Percentiles rank a stretch among this genome's conserved stretches.
Conservation (phyloP, 306 rosid species). For the Medicago ruthenica region DNA sequence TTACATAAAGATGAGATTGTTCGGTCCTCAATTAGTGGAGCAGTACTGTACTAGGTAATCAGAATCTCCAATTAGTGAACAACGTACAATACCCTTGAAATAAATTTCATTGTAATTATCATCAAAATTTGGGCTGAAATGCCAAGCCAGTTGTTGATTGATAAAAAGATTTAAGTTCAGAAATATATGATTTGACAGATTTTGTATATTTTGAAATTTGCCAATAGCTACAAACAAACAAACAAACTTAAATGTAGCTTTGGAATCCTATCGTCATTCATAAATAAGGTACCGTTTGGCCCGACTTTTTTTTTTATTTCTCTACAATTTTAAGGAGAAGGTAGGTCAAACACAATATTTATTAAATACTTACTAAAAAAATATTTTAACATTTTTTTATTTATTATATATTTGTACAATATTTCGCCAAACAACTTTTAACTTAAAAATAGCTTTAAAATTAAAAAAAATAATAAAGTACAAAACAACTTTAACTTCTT, state of each 20-base stretch:
- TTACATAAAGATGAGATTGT: conserved; percentile 3
- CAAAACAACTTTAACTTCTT: too few species aligned
- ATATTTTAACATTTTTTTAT: too few species aligned
- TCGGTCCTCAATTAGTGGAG: not conserved
- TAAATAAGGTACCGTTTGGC: too few species aligned
- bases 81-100: not conserved
- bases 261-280: conserved; percentile 12
- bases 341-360: too few species aligned
- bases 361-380: too few species aligned
- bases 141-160: not conserved
- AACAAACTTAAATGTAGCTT: conserved; percentile 1
- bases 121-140: not conserved
- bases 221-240: conserved; percentile 15
- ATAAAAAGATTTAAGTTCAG: not conserved
- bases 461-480: too few species aligned
- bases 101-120: not conserved
- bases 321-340: too few species aligned
- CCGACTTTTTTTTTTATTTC: too few species aligned
- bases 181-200: not conserved
- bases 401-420: too few species aligned
- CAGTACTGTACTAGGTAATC: too few species aligned
- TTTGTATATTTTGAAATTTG: conserved; percentile 13
- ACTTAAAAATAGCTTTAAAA: too few species aligned
- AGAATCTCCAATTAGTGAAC: not conserved
- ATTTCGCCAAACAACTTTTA: too few species aligned